Evolutionary conservation across 2,329 filamentous ascomycete species (phyloP).

Genomic region (Pseudogymnoascus sp.): DNA sequence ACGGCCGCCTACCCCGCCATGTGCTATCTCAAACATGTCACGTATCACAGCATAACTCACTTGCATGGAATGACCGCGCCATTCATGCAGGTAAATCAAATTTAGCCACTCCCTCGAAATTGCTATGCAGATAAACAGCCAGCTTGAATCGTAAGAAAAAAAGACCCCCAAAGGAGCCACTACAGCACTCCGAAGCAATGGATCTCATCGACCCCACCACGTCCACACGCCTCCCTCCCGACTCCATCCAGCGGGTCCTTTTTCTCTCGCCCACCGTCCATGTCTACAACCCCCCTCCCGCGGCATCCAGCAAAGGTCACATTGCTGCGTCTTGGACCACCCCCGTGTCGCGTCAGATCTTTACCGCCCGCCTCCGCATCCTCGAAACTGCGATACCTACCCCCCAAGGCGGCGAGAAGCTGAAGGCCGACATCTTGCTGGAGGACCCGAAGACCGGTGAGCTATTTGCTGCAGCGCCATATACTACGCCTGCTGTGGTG

Average conservation of each 20-base stretch:
- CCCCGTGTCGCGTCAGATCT: conserved; percentile 64
- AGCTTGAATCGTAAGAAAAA: neutral
- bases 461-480: conserved; percentile 78
- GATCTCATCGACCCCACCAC: conserved; percentile 57
- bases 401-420: conserved; percentile 38
- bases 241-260: conserved; percentile 77
- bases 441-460: conserved; percentile 65
- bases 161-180: neutral
- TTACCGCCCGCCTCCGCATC: conserved; percentile 72
- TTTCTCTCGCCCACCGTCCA: conserved; percentile 68
- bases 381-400: conserved; percentile 59
- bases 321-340: conserved; percentile 68
- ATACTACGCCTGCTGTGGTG: conserved; percentile 55
- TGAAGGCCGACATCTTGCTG: conserved; percentile 68
- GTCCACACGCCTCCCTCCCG: conserved; percentile 55
- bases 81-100: neutral
- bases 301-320: conserved; percentile 71
- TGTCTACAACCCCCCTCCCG: conserved; percentile 79
- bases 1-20: neutral
- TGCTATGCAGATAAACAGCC: neutral
- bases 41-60: no score
- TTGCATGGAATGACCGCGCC: neutral
- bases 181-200: neutral
- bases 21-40: neutral
- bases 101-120: neutral